phyloP scores from a whole-genome alignment of 140 eudicot species.

The Senecio squalidus region DNA sequence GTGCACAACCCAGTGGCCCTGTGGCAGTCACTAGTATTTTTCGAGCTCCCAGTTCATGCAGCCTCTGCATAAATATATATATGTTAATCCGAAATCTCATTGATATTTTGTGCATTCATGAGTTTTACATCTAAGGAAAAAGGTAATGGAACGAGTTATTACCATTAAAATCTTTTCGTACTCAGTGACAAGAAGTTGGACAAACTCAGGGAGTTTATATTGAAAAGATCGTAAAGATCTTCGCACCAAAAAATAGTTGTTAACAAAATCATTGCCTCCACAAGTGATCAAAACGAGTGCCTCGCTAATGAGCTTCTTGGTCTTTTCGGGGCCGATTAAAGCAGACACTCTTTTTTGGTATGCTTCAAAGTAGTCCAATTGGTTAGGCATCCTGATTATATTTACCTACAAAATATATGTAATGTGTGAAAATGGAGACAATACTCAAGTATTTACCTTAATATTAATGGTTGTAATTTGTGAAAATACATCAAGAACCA shows the following conservation, averaged over 20 bases:
- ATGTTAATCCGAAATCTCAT: neutral
- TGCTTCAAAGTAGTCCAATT: constrained; percentile 20
- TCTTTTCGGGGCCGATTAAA: constrained; percentile 22
- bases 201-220: constrained; percentile 20
- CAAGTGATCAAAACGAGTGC: constrained; percentile 35
- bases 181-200: constrained; percentile 25
- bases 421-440: too few species aligned
- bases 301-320: constrained; percentile 22
- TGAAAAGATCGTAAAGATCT: constrained; percentile 22
- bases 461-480: too few species aligned
- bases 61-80: constrained; percentile 28
- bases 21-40: constrained; percentile 51
- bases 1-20: constrained; percentile 60
- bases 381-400: constrained; percentile 23
- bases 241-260: constrained; percentile 44
- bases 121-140: neutral
- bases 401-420: constrained; percentile 12
- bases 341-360: constrained; percentile 30
- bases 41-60: constrained; percentile 46
- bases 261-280: constrained; percentile 53
- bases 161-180: constrained; percentile 37
- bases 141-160: neutral
- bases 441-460: too few species aligned
- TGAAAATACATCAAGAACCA: too few species aligned
- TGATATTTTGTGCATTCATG: neutral